These are phyloP conservation scores for Yamadazyma takamatsuzukensis DNA, from an alignment of 805 yeast genomes.

Conservation along the genomic window DNA sequence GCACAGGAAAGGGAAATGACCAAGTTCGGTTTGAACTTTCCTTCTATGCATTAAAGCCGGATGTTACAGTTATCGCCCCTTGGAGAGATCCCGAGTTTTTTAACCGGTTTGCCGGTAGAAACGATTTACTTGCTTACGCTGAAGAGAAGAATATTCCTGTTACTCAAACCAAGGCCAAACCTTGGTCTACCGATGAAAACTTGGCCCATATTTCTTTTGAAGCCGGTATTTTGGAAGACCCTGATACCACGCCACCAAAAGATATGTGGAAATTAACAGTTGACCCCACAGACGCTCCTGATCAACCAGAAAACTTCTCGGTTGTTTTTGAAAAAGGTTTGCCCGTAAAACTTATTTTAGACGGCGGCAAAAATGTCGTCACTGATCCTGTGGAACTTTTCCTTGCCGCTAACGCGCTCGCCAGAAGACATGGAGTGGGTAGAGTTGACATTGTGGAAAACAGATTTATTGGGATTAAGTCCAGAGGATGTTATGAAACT, in stretches of 20 bases:
- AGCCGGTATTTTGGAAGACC: constrained; percentile 99
- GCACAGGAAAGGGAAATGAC: constrained; percentile 99
- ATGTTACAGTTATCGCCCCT: constrained; percentile 94
- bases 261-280: constrained; percentile 99
- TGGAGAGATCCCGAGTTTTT: constrained; percentile 98
- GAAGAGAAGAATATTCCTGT: constrained; percentile 90
- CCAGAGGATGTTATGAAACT: constrained; percentile 99
- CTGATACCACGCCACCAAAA: constrained; percentile 97
- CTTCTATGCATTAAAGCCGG: constrained; percentile 97
- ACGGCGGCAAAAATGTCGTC: constrained; percentile 54
- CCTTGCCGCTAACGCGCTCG: constrained; percentile 87
- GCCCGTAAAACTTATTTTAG: constrained; percentile 77
- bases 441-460: constrained; percentile 98
- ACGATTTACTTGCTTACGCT: constrained; percentile 91
- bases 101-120: constrained; percentile 96
- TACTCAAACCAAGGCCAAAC: constrained; percentile 96
- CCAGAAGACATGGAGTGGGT: constrained; percentile 99
- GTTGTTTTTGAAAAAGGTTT: constrained; percentile 82
- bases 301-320: constrained; percentile 82
- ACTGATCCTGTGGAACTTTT: constrained; percentile 91
- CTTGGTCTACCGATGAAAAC: constrained; percentile 99
- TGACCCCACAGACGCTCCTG: constrained; percentile 95
- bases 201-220: constrained; percentile 98
- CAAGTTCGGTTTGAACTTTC: constrained; percentile 97
- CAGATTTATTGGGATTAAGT: constrained; percentile 97